Percentiles rank a stretch among this genome's conserved stretches.
Evolutionary conservation across 768 basidiomycete species (phyloP).

Genomic region (Suillus subluteus): DNA sequence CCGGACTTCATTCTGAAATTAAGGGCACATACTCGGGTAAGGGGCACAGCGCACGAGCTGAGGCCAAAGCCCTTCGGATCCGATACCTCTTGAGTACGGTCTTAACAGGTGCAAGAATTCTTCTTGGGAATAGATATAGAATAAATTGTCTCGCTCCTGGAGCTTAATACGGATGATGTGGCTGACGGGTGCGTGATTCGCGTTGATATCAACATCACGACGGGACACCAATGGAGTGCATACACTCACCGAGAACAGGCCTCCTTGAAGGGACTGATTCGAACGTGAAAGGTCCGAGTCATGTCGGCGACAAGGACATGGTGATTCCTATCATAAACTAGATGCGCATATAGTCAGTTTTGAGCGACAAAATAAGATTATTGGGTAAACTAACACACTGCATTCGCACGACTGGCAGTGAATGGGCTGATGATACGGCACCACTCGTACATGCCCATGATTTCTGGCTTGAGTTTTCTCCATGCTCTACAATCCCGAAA

Average conservation of each 20-base stretch:
- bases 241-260: slow-evolving; percentile 46
- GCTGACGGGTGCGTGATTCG: slow-evolving; percentile 24
- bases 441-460: slow-evolving; percentile 66
- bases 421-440: slow-evolving; percentile 61
- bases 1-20: too few species aligned
- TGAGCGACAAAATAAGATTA: background rate
- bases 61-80: too few species aligned
- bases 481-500: slow-evolving; percentile 48
- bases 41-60: too few species aligned
- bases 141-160: slow-evolving; percentile 42
- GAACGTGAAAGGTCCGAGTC: slow-evolving; percentile 53
- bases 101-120: slow-evolving; percentile 67
- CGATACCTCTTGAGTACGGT: too few species aligned
- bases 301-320: slow-evolving; percentile 48
- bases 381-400: slow-evolving; percentile 24
- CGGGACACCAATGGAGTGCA: background rate
- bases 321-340: slow-evolving; percentile 50
- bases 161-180: slow-evolving; percentile 53
- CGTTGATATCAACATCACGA: background rate
- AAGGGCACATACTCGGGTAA: too few species aligned
- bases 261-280: slow-evolving; percentile 48
- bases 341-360: background rate
- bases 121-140: slow-evolving; percentile 57
- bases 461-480: slow-evolving; percentile 49
- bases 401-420: slow-evolving; percentile 46